These are phyloP conservation scores for Phyllosticta citribraziliensis DNA, from an alignment of 2,329 filamentous ascomycete genomes.

Conservation along the genomic window DNA sequence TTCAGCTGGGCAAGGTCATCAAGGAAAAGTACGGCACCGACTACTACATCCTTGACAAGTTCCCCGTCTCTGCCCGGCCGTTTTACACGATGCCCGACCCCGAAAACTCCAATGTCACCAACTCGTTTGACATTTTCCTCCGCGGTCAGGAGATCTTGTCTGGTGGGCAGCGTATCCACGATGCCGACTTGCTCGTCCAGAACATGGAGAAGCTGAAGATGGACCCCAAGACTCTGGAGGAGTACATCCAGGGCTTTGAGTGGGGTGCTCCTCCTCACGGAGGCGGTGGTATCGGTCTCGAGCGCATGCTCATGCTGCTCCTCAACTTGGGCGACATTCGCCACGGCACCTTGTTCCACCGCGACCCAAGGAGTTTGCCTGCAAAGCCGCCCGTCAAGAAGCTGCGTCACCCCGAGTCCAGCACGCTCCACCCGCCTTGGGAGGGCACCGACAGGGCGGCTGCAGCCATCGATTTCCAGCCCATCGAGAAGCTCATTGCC, in stretches of 20 bases:
- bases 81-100: conserved; percentile 88
- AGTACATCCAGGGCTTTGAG: conserved; percentile 82
- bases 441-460: conserved; percentile 39
- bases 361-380: conserved; percentile 81
- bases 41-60: conserved; percentile 92
- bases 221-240: conserved; percentile 72
- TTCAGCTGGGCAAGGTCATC: conserved; percentile 72
- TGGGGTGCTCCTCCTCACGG: conserved; percentile 84
- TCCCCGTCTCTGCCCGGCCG: conserved; percentile 71
- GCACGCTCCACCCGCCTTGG: conserved; percentile 65
- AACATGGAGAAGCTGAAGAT: conserved; percentile 71
- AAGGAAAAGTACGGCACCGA: conserved; percentile 82
- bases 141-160: conserved; percentile 88
- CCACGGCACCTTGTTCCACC: conserved; percentile 75
- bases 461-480: conserved; percentile 50
- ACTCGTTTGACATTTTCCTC: conserved; percentile 92
- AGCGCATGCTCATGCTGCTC: conserved; percentile 79
- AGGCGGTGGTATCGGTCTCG: conserved; percentile 80
- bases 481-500: conserved; percentile 78
- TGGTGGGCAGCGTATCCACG: conserved; percentile 87
- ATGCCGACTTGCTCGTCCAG: conserved; percentile 61
- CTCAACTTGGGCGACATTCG: conserved; percentile 83
- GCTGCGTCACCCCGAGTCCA: conserved; percentile 79
- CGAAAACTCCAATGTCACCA: conserved; percentile 62
- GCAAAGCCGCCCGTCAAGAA: conserved; percentile 50